Base-by-base conservation (phyloP, 495 filamentous ascomycete species). In the Penicillium ochrochloron region DNA sequence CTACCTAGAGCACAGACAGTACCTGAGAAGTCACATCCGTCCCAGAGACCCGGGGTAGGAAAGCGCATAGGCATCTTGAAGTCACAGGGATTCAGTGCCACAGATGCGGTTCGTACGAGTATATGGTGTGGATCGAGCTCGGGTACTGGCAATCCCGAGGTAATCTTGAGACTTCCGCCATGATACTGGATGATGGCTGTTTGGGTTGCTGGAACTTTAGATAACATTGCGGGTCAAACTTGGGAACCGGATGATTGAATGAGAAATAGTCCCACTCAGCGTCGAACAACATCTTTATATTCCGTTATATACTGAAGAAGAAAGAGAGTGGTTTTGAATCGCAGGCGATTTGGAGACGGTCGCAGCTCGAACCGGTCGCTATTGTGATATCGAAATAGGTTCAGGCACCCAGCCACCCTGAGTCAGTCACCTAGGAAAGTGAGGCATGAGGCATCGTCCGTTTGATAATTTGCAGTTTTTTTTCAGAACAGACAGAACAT, bases 41-140 rank as follows among this genome's bases (percentile, higher is more conserved):
- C 61, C 57, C 72, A 66, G 5, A 69, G 74, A 2, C 80, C 81
- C 2, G 69, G 71, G 1, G 57, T 68, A 0, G 78, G 67, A 17
- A 80, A 76, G 6, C 66, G 59, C 19, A 67, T 63, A 11, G 71
- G 66, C 70, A 81, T 78, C 50, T 84, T 85, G 55, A 60, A 75
- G 65, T 84, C 82, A 35, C 64, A 74, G 0, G 81, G 82, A 61
- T 84, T 86, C 7, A 86, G 61, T 2, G 77, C 78, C 11, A 84
- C 81, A 3, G 76, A 72, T 10, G 60, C 56, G 12, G 74, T 75
- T 23, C 72, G 56, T 9, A 80, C 67, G 1, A 80, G 59, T 21
- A 79, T 60, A 27, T 72, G 42, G 14, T 69, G 50, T 2, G 71
- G 63, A 2, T 23, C 41, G 1, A 76, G 52, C 3, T 67, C 27